Base-by-base conservation (phyloP, 2,329 filamentous ascomycete genomes). In the Trichoderma oligosporum region DNA sequence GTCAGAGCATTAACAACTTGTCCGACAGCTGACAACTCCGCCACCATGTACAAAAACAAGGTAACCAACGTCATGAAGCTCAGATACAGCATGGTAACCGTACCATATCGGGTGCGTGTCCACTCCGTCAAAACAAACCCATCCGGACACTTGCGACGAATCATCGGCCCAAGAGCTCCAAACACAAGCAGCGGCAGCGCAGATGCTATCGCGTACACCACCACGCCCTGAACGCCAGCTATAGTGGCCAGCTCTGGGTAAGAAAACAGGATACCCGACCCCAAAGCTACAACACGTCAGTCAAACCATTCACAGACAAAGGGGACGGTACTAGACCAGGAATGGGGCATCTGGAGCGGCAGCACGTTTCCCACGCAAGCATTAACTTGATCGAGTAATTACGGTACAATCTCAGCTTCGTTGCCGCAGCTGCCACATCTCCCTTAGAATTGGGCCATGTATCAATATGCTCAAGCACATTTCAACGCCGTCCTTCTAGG, bases 311-410 rank as follows among this genome's bases (percentile, higher is more conserved):
- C 25, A 45, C 9, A n/a, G 61, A 65, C 66, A 55, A 61, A 62
- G 55, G 64, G 64, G 61, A 62, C 60, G 57, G 55, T 61, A 64
- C 64, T 61, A 51, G 57, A n/a, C n/a, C n/a, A n/a, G 60, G 20
- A 44, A 61, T 65, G 67, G 70, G 67, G n/a, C n/a, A 65, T 69
- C 71, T 73, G 77, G 84, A 90, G 88, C 88, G 89, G 89, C 89
- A 92, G 88, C 89, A 93, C 89, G 82, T 92, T 93, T 88, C 89
- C 86, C 89, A 93, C 89, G 89, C 89, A 94, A 94, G 89, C 87
- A 91, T 93, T 94, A 93, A 89, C 89, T 94, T 94, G 89, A 89
- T 94, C 89, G 89, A 93, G 89, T 93, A 86, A 85, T 88, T 79
- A 92, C 89, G 89, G 89, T 94, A 84, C 87, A 86, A 87, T 93